Evolutionary conservation across 495 filamentous ascomycete species (phyloP), one percentile per base, ranked within the genome.

Genomic region (Ramalina peruviana): DNA sequence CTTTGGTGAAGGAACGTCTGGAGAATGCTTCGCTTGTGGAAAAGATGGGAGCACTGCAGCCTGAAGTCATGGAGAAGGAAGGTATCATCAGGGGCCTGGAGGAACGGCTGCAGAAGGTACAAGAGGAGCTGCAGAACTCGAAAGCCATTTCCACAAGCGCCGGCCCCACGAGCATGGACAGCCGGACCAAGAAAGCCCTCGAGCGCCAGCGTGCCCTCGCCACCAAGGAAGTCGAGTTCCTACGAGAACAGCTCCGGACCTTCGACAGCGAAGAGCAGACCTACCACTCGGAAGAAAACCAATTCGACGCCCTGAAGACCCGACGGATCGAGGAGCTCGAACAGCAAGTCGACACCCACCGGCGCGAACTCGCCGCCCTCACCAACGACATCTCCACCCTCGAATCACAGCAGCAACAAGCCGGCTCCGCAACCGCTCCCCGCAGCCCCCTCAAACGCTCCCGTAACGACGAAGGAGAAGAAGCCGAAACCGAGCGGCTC

Each of bases 241-340:
- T 99, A 7, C 83, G 93, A 15, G 90, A 85, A 4, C 92, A 99
- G 58, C 68, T 96, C 20, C 93, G 94, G 62, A 82, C 83, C 0
- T 94, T 89, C 50, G 90, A 95, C 53, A 76, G 80, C 21, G 93
- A 97, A 65, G 89, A 96, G 61, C 72, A 74, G 39, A 90, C 88
- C 2, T 83, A 94, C 67, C 79, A 89, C 49, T 73, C 80, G 3
- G 66, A 69, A 6, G 83, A 86, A 15, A 78, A 71, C 40, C 65
- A 66, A 25, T 83, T 83, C 44, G 86, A 97, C 56, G 76, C 82
- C 50, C 75, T 81, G 47, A 94, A 88, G 59, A 64, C 73, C 1
- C 70, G 80, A 48, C 83, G 87, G 16, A 83, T 97, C 50, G 72
- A 79, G 41, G 78, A 93, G 53, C 75, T 99, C 2, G 88, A 97